Base-by-base conservation (phyloP, 768 basidiomycete species). In the Mycena leptocephala region DNA sequence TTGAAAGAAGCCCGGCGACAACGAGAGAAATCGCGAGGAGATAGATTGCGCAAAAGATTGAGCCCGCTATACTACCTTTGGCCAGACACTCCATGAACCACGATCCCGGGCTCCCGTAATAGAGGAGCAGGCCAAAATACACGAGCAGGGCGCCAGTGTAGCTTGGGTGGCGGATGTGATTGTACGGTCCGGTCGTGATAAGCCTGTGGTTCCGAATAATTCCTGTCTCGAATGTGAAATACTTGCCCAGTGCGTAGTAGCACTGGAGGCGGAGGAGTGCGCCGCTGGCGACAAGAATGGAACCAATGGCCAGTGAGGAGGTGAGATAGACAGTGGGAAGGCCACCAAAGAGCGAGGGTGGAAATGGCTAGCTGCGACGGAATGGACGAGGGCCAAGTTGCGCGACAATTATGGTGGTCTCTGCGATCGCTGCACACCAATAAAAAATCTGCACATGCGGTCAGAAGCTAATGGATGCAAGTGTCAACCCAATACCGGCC, bases 191-290 rank as follows among this genome's bases (percentile, higher is more conserved):
- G 9, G 80, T 77, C 3, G 80, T 84, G 26, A 84, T 59, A 10
- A 85, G 80, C 16, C 58, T 46, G 71, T 85, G 84, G 28, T 77
- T 68, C 18, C 76, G 71, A 39, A 61, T 67, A 51, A 84, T 79
- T 46, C 79, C 76, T n/a, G 79, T 76, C 43, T 84, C 78, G 59
- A 84, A 84, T 5, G 82, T 85, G 74, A 83, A 85, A n/a, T 78
- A 59, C 5, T 48, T 61, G 7, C 82, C 83, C n/a, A 84, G 76
- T 9, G 56, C 59, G 37, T 39, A 56, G 65, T 76, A 76, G 65
- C 70, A 76, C 11, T 22, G 39, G 18, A 72, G 43, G 13, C 75
- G 75, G 14, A 76, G 64, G 20, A 72, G 46, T 0, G 64, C 70
- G 18, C 75, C 75, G 22, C 55, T 32, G 48, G 16, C 24, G 3